Evolutionary conservation across 441 rosid genomes (phyloP), one percentile per base, ranked within the genome.

Genomic region (Erodium trifolium): DNA sequence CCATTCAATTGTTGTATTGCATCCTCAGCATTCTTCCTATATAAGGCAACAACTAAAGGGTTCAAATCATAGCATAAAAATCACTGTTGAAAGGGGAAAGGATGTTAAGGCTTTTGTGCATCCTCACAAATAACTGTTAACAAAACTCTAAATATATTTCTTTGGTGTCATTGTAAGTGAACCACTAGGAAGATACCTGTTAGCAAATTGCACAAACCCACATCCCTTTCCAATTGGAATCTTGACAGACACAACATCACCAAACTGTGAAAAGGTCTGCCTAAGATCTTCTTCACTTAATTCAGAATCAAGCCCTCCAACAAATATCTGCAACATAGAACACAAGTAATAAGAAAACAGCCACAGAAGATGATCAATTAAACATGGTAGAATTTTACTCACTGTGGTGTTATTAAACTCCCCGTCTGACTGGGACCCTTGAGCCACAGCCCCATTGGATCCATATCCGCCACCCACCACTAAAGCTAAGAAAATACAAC

Each of bases 171-270:
- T 67, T 8, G 39, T 8, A 9, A 62, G 67, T 41, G 16, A 53
- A 72, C 19, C 19, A 53, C 62, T 19, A 69, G 47, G 19, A 73
- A 55, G 63, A 34, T 70, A 91, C 98, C 98, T 91, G 76, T 82
- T 79, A 63, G 81, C 83, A 78, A 88, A 88, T 70, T 88, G 97
- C 67, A 93, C 96, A 75, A 93, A 91, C 10, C 95, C 98, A 64
- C 97, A 91, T 75, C 97, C 97, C 86, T 88, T 93, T 39, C 96
- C 93, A 13, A 81, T 77, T 41, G 97, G 97, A 76, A 93, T 93
- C 79, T 91, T 93, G 74, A 93, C 96, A 59, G 98, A 91, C 29
- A 91, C 75, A 75, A 91, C 85, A 57, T 93, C 98, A 17, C 98
- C 97, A 73, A 84, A 93, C 78, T 87, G 84, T 14, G 91, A 79